Evolutionary conservation across 805 yeast species (phyloP).

Genomic region (Clavispora carvajalis): DNA sequence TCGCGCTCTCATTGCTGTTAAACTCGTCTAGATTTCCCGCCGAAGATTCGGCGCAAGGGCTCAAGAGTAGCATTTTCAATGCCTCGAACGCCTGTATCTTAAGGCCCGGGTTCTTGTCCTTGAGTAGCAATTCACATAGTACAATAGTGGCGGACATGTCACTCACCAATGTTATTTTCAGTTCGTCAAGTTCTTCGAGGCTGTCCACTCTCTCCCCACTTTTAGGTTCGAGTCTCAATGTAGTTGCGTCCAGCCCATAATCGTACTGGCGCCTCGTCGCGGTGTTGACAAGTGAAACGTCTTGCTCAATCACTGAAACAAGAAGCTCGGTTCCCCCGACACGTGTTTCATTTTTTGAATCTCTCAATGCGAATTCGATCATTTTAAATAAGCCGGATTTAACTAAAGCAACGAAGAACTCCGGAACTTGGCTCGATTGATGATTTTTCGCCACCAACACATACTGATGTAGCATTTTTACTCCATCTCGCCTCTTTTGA

Average conservation of each 20-base stretch:
- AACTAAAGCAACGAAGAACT: constrained; percentile 59
- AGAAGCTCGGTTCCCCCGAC: constrained; percentile 76
- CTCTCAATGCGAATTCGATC: constrained; percentile 66
- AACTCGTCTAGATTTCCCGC: constrained; percentile 5
- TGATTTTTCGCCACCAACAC: constrained; percentile 66
- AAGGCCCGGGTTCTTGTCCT: constrained; percentile 64
- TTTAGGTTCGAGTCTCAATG: neutral
- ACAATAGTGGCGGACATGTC: constrained; percentile 57
- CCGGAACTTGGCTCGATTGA: constrained; percentile 55
- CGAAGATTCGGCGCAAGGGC: constrained; percentile 18
- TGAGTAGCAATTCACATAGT: constrained; percentile 53
- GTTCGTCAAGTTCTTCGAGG: constrained; percentile 11
- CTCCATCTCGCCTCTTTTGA: constrained; percentile 53
- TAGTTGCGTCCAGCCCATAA: constrained; percentile 25
- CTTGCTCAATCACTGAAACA: constrained; percentile 79
- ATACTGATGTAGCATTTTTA: constrained; percentile 75
- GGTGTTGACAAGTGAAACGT: constrained; percentile 54
- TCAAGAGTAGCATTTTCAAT: constrained; percentile 64
- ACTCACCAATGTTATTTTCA: constrained; percentile 36
- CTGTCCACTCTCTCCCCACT: neutral
- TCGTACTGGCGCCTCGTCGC: constrained; percentile 25
- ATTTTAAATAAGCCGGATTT: constrained; percentile 65
- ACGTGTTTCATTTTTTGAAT: constrained; percentile 43
- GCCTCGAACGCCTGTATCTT: constrained; percentile 85
- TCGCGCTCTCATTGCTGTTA: constrained; percentile 6